phyloP scores from a whole-genome alignment of 192 early-diverging fungal genomes.

The Dispira parvispora region DNA sequence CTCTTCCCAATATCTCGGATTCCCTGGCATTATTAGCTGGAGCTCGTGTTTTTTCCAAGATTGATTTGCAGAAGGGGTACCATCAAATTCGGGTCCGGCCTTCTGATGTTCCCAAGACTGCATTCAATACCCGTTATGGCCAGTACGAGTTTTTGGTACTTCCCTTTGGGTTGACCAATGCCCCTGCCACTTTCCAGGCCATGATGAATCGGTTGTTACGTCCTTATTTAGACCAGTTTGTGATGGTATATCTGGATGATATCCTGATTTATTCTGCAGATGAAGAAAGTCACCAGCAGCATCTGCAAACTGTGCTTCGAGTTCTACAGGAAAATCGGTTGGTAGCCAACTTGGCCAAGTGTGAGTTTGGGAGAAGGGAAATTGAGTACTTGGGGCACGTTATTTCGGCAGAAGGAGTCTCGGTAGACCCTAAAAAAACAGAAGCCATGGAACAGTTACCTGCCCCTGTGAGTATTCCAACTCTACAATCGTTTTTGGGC shows the following conservation, averaged over 20 bases:
- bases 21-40: conserved; percentile 17
- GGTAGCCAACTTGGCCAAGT: conserved; percentile 15
- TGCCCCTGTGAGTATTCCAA: neutral
- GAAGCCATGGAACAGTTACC: neutral
- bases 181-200: conserved; percentile 34
- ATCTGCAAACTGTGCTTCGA: conserved; percentile 11
- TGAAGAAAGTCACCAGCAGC: conserved; percentile 9
- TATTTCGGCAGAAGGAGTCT: conserved; percentile 16
- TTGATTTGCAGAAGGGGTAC: conserved; percentile 26
- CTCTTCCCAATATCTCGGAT: conserved; percentile 30
- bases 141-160: conserved; percentile 36
- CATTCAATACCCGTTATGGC: conserved; percentile 22
- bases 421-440: conserved; percentile 13
- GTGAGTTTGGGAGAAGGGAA: conserved; percentile 9
- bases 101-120: conserved; percentile 23
- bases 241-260: conserved; percentile 24
- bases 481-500: conserved; percentile 7
- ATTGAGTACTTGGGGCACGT: conserved; percentile 17
- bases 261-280: conserved; percentile 20
- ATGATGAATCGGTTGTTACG: conserved; percentile 30
- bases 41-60: conserved; percentile 18
- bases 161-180: conserved; percentile 43
- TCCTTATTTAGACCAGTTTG: conserved; percentile 17
- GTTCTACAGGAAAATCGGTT: conserved; percentile 10
- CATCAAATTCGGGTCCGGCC: conserved; percentile 22